Base-by-base conservation (phyloP, 2,329 filamentous ascomycete species). In the Chaetomium sp. region DNA sequence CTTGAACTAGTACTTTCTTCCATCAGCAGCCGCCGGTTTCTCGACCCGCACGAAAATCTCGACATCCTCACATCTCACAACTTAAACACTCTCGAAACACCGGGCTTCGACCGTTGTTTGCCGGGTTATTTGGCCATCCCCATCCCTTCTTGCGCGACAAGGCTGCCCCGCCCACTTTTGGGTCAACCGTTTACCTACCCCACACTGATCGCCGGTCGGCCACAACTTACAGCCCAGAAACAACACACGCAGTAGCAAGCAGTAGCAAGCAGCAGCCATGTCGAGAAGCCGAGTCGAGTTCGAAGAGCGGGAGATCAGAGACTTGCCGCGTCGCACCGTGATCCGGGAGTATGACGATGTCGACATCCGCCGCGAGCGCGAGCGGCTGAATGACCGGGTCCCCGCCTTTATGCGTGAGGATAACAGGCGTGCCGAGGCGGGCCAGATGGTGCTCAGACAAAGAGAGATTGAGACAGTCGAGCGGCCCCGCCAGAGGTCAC, bases 381-480 rank as follows among this genome's bases (percentile, higher is more conserved):
- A 78, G 23, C 78, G 80, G 53, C 80, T 81, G 62, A 78, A 80
- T 57, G 80, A 82, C 63, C 79, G 81, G 50, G 76, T 80, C 50
- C 82, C 82, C 2, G 76, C 79, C 60, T 86, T 85, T 70, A 74
- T 86, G 64, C 80, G 83, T 57, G 81, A 84, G 2, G 82, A 85
- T 49, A 73, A 68, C 31, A 78, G 82, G 62, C 80, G 80, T 16
- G 65, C 74, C 29, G 83, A 86, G 64, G 75, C 79, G 29, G 83
- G 83, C 3, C 78, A 80, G 45, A 74, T 87, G 71, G 84, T 87
- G 21, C 78, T 87, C 56, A 81, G 84, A 59, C 77, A 82, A 69
- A 80, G 83, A 54, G 83, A 86, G 63, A 78, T 85, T 58, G 84
- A 86, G 75, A 84, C 81, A 0, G 71, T 83, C 65, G 83, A 86